Percentiles rank a stretch among this genome's conserved stretches.
Evolutionary conservation across 2,329 filamentous ascomycete genomes (phyloP).

Genomic region (Aureobasidium melanogenum): DNA sequence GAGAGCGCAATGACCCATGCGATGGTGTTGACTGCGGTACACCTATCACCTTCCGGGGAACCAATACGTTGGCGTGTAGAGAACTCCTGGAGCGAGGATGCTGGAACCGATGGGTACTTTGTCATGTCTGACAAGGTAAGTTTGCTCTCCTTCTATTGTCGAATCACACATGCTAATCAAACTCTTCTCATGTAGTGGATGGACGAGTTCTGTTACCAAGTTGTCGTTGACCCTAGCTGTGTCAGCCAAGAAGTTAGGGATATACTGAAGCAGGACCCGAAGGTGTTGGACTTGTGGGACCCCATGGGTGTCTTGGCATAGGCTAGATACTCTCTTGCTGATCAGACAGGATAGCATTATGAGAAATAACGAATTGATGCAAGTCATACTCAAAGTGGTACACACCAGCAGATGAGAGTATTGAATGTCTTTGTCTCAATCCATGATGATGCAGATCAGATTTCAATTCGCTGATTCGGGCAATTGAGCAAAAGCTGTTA

Average conservation of each 20-base stretch:
- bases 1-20: slow-evolving; percentile 85
- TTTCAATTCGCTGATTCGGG: not conserved
- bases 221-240: slow-evolving; percentile 63
- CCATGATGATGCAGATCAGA: not conserved
- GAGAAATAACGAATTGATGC: not conserved
- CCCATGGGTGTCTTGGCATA: slow-evolving; percentile 26
- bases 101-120: slow-evolving; percentile 72
- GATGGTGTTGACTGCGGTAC: slow-evolving; percentile 83
- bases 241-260: slow-evolving; percentile 56
- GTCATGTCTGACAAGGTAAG: slow-evolving; percentile 65
- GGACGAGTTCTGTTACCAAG: slow-evolving; percentile 66
- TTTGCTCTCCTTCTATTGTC: slow-evolving; percentile 10
- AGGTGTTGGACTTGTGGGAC: slow-evolving; percentile 52
- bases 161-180: not conserved
- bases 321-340: not conserved
- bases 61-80: slow-evolving; percentile 75
- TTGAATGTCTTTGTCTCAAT: not conserved
- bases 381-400: not conserved
- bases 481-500: not conserved
- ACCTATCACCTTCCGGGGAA: slow-evolving; percentile 58
- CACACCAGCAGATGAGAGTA: not conserved
- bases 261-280: slow-evolving; percentile 60
- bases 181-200: not conserved
- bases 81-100: slow-evolving; percentile 68
- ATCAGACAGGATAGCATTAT: not conserved